Percentiles rank a stretch among this genome's conserved stretches.
Conservation (phyloP, 2,329 filamentous ascomycete species). For the Aspergillus phoenicis region DNA sequence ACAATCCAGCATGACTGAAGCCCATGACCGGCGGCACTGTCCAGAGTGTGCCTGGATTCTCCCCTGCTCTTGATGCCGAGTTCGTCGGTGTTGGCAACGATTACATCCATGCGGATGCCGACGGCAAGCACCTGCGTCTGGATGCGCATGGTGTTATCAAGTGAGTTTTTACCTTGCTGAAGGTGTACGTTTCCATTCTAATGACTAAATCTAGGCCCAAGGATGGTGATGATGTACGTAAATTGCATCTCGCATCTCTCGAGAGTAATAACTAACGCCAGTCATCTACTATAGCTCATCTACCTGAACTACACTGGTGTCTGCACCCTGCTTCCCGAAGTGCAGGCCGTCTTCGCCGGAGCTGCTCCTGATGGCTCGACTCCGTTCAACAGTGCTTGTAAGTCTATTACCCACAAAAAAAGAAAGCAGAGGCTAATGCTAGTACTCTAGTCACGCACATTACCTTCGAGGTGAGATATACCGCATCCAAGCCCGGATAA, state of each 20-base stretch:
- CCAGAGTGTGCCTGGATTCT: conserved; percentile 39
- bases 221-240: conserved; percentile 37
- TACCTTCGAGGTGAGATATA: conserved; percentile 38
- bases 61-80: conserved; percentile 40
- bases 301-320: conserved; percentile 48
- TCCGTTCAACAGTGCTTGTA: conserved; percentile 45
- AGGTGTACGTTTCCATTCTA: conserved; percentile 6
- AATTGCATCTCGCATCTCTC: background rate
- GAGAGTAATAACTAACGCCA: background rate
- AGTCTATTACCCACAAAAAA: conserved; percentile 16
- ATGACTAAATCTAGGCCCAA: conserved; percentile 29
- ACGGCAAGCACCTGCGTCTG: conserved; percentile 43
- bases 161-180: conserved; percentile 29
- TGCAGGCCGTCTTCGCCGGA: conserved; percentile 37
- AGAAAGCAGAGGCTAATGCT: conserved; percentile 7
- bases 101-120: conserved; percentile 47
- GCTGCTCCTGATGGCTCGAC: conserved; percentile 37
- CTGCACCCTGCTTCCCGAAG: conserved; percentile 37
- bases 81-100: conserved; percentile 44
- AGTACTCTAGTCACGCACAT: conserved; percentile 36
- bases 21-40: conserved; percentile 43
- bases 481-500: background rate
- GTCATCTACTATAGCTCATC: conserved; percentile 28
- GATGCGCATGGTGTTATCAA: conserved; percentile 45
- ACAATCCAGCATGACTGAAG: conserved; percentile 23